These are phyloP conservation scores for Lathyrus oleraceus DNA, from an alignment of 306 rosid species.

Conservation along the genomic window DNA sequence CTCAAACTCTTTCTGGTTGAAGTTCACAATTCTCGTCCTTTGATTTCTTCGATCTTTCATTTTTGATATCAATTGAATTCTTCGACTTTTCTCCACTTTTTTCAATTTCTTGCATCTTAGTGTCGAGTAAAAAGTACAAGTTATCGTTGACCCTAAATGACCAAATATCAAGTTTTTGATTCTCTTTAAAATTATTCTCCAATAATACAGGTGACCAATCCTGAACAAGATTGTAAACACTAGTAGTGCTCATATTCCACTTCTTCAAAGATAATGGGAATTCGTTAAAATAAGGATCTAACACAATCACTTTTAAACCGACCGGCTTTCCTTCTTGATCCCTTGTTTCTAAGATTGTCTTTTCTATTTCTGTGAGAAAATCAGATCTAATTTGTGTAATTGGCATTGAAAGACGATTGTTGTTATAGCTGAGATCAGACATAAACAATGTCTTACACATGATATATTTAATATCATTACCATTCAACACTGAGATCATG, in stretches of 20 bases:
- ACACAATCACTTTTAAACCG: neutral
- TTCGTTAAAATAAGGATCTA: neutral
- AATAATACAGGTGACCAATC: neutral
- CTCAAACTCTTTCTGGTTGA: too few species aligned
- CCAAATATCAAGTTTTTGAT: neutral
- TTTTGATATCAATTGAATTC: too few species aligned
- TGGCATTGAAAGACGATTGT: neutral
- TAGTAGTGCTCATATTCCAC: neutral
- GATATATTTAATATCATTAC: neutral
- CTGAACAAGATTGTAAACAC: conserved; percentile 1
- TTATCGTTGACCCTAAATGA: neutral
- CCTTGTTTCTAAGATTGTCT: neutral
- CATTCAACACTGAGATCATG: neutral
- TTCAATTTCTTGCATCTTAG: too few species aligned
- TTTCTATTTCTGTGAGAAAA: neutral
- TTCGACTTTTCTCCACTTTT: too few species aligned
- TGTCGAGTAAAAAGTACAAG: neutral
- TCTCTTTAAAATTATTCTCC: neutral
- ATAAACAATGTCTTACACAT: neutral
- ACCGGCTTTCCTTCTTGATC: neutral
- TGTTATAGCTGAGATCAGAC: neutral
- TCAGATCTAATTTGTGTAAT: neutral
- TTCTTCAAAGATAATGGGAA: neutral
- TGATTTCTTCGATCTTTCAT: too few species aligned
- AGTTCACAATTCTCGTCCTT: too few species aligned